These are phyloP conservation scores for Holtermannia corniformis DNA, from an alignment of 768 basidiomycete species.

Conservation along the genomic window DNA sequence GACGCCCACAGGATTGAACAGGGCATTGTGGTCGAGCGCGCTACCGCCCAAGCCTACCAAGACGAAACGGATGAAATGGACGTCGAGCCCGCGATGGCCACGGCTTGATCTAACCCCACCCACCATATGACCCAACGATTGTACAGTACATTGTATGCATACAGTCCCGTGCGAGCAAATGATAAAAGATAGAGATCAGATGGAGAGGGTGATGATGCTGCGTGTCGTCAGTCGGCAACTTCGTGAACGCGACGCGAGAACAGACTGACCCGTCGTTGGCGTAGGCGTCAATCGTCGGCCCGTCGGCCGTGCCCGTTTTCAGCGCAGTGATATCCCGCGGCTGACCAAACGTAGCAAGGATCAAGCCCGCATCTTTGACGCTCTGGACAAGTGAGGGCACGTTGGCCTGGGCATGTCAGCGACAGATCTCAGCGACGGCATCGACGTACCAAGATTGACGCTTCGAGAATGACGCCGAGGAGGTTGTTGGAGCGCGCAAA, in stretches of 20 bases:
- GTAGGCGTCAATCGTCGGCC: conserved; percentile 32
- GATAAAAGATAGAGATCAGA: background rate
- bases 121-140: too few relatives aligned
- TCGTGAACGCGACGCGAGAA: too few relatives aligned
- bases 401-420: conserved; percentile 50
- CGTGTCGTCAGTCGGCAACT: too few relatives aligned
- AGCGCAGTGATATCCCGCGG: conserved; percentile 43
- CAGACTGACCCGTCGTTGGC: conserved; percentile 32
- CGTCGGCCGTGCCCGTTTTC: conserved; percentile 23
- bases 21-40: background rate
- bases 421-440: background rate
- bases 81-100: too few relatives aligned
- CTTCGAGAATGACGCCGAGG: conserved; percentile 81
- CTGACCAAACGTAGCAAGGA: conserved; percentile 74
- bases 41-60: background rate
- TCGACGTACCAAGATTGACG: conserved; percentile 64
- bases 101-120: too few relatives aligned
- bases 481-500: conserved; percentile 89
- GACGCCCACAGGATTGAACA: background rate
- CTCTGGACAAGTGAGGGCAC: conserved; percentile 84
- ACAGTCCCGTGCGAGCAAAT: background rate
- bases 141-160: too few relatives aligned
- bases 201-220: background rate
- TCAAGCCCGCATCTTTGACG: conserved; percentile 75
- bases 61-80: too few relatives aligned